phyloP scores from a whole-genome alignment of 805 yeast species.

The Teunomyces cretensis region DNA sequence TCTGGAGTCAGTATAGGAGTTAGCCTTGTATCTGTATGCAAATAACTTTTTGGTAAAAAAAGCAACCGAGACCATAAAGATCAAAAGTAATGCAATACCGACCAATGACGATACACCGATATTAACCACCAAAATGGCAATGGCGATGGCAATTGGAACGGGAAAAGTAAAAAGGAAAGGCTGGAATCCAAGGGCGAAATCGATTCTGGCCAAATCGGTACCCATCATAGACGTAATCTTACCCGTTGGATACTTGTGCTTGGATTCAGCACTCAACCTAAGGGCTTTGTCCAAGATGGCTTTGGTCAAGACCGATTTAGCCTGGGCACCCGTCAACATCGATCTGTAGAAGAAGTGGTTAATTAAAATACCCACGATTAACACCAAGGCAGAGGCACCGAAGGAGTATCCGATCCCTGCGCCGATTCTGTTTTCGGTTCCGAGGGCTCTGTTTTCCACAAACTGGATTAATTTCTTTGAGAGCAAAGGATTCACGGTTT shows the following conservation, averaged over 20 bases:
- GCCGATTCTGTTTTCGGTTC: slow-evolving; percentile 25
- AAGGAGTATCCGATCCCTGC: slow-evolving; percentile 43
- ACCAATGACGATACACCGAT: slow-evolving; percentile 26
- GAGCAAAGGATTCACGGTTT: slow-evolving; percentile 34
- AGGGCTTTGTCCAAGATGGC: slow-evolving; percentile 23
- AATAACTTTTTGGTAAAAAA: slow-evolving; percentile 53
- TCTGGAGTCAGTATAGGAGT: slow-evolving; percentile 69
- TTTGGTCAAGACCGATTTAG: slow-evolving; percentile 25
- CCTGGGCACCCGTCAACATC: slow-evolving; percentile 27
- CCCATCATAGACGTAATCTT: slow-evolving; percentile 30
- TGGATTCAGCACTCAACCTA: slow-evolving; percentile 17
- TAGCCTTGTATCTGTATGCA: slow-evolving; percentile 54
- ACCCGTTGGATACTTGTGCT: slow-evolving; percentile 21
- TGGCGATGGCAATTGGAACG: slow-evolving; percentile 21
- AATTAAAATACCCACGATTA: slow-evolving; percentile 20
- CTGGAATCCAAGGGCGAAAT: slow-evolving; percentile 28
- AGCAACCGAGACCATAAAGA: slow-evolving; percentile 42
- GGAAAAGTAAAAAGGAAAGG: slow-evolving; percentile 25
- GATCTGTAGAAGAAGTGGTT: slow-evolving; percentile 24
- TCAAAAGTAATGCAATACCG: slow-evolving; percentile 21
- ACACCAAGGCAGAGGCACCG: slow-evolving; percentile 33
- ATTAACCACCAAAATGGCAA: slow-evolving; percentile 22
- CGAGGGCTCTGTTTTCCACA: slow-evolving; percentile 29
- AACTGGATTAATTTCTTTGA: slow-evolving; percentile 35
- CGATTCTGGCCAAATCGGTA: slow-evolving; percentile 26